These are phyloP conservation scores for Conoideocrella luteorostrata DNA, from an alignment of 2,329 filamentous ascomycete genomes.

Conservation along the genomic window DNA sequence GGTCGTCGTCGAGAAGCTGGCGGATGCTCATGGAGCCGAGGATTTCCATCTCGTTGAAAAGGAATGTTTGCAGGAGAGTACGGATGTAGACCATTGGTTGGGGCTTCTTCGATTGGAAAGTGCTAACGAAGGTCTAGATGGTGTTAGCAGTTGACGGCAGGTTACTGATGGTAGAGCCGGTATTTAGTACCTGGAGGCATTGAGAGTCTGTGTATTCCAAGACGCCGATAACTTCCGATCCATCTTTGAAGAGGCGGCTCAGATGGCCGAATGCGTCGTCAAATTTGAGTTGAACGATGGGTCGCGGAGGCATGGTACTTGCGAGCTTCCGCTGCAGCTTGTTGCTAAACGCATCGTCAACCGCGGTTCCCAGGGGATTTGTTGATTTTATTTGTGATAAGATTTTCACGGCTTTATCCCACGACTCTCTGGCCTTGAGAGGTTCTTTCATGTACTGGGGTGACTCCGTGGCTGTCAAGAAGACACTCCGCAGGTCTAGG, in stretches of 20 bases:
- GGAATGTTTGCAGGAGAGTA: constrained; percentile 67
- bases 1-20: constrained; percentile 72
- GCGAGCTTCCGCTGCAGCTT: constrained; percentile 89
- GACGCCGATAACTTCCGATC: constrained; percentile 60
- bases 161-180: constrained; percentile 5
- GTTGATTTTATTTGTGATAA: constrained; percentile 54
- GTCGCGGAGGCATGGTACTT: constrained; percentile 87
- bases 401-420: constrained; percentile 43
- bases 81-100: constrained; percentile 80
- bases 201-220: constrained; percentile 62
- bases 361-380: constrained; percentile 53
- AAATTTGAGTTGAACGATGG: constrained; percentile 73
- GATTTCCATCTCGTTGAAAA: constrained; percentile 67
- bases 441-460: constrained; percentile 37
- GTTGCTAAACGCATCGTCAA: constrained; percentile 77
- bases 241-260: constrained; percentile 64
- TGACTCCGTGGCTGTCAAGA: constrained; percentile 50
- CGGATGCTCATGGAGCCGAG: constrained; percentile 63
- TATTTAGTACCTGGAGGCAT: constrained; percentile 58
- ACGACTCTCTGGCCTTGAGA: constrained; percentile 42
- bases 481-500: constrained; percentile 58
- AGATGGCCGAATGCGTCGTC: constrained; percentile 66
- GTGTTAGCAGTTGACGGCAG: neutral
- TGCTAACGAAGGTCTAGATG: constrained; percentile 62
- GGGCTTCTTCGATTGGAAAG: constrained; percentile 72